Evolutionary conservation across 257 asterid species (phyloP).

Genomic region (Plectranthus barbatus): DNA sequence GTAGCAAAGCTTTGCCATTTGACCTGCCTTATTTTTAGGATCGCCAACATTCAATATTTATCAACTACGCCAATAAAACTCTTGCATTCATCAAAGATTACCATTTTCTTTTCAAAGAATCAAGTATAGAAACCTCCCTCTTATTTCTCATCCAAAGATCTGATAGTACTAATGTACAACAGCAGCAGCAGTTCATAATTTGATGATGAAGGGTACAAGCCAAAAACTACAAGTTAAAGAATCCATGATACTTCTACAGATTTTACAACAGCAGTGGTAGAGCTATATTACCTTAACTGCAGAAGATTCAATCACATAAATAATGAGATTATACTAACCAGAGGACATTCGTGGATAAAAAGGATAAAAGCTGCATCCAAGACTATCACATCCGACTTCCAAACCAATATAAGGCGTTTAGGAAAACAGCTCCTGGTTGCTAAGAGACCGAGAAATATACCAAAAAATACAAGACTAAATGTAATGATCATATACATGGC

Average conservation of each 20-base stretch:
- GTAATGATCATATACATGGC: neutral
- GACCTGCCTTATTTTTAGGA: conserved; percentile 25
- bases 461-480: neutral
- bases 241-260: too few relatives aligned
- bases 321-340: neutral
- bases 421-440: neutral
- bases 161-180: too few relatives aligned
- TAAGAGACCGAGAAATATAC: neutral
- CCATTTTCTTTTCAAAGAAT: too few relatives aligned
- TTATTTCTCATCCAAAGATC: too few relatives aligned
- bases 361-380: neutral
- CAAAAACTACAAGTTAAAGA: neutral
- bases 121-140: too few relatives aligned
- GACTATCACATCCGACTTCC: neutral
- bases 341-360: neutral
- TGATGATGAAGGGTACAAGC: neutral
- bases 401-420: neutral
- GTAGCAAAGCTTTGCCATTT: conserved; percentile 13
- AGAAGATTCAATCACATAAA: neutral
- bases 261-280: neutral
- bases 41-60: neutral
- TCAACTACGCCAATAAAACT: neutral
- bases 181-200: too few relatives aligned
- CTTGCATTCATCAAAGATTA: too few relatives aligned
- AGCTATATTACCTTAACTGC: neutral